Base-by-base conservation (phyloP, 306 rosid species). In the Prunus mira region DNA sequence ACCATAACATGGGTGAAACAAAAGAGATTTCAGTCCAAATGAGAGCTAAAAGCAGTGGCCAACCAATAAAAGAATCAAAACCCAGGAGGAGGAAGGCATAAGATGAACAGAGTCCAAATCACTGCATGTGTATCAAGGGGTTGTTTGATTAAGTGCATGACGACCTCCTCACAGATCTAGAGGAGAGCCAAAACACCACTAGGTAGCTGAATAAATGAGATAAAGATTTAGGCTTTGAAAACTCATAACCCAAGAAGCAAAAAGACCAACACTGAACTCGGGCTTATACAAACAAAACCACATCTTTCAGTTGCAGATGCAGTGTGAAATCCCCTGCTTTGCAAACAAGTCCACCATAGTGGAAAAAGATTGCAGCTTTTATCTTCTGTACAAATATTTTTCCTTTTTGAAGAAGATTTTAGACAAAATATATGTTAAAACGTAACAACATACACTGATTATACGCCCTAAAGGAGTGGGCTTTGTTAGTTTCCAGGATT, bases 391-490 rank as follows among this genome's bases (percentile, higher is more conserved):
- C 63, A 13, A 5, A 5, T 11, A 43, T 50, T 18, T 24, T 67
- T 72, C 65, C 68, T 17, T 15, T n/a, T 22, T n/a, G 28, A 65
- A 19, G 22, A 43, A 58, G 3, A 8, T 41, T 27, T 54, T 75
- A 64, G 55, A 51, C 24, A 43, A 60, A 12, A 15, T 3, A 58
- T 3, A 61, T 32, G 50, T 41, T 38, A 58, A 41, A 68, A 41
- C 62, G 45, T 19, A 71, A 61, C 74, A 15, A 65, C 63, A 58
- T 12, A 83, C 76, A 72, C 67, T 63, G 67, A 63, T 63, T 30
- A 63, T 22, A 32, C 67, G 67, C 67, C 76, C 58, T 76, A 81
- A 84, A 77, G 81, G 78, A 65, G 65, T n/a, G 88, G 74, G 86
- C 81, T 85, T 67, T 28, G 66, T 63, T 76, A 41, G 8, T 50